Conservation (phyloP, 495 filamentous ascomycete species). For the Aspergillus avenaceus region DNA sequence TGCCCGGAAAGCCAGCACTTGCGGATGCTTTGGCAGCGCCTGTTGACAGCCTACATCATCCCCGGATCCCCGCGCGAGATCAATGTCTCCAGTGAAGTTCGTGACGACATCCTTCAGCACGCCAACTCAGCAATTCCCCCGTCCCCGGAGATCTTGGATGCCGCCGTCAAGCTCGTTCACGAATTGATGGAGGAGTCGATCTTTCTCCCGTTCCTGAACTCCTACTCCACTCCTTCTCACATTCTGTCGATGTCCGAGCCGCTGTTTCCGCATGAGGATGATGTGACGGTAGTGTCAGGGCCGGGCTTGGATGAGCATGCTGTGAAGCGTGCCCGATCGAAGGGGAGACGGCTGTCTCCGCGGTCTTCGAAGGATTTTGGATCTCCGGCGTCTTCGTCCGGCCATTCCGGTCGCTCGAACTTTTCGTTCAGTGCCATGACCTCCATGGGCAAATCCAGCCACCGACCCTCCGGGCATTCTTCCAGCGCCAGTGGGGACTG, state of each 20-base stretch:
- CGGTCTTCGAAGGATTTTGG: conserved; percentile 39
- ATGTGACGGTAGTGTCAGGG: conserved; percentile 29
- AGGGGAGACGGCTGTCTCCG: conserved; percentile 40
- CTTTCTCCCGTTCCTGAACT: conserved; percentile 43
- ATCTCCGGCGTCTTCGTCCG: conserved; percentile 20
- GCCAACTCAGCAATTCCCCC: conserved; percentile 63
- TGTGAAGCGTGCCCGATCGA: conserved; percentile 29
- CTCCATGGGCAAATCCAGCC: conserved; percentile 27
- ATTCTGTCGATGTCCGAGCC: conserved; percentile 28
- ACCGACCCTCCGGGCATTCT: conserved; percentile 31
- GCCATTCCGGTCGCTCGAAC: conserved; percentile 25
- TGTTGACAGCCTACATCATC: conserved; percentile 50
- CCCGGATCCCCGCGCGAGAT: conserved; percentile 81
- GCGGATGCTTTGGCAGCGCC: conserved; percentile 64
- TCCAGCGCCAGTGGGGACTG: conserved; percentile 38
- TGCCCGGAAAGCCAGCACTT: conserved; percentile 64
- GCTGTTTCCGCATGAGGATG: conserved; percentile 28
- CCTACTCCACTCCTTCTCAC: conserved; percentile 28
- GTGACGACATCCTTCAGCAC: conserved; percentile 70
- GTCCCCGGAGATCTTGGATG: conserved; percentile 69
- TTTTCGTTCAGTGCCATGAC: conserved; percentile 32
- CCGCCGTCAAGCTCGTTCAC: conserved; percentile 87
- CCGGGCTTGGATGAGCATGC: conserved; percentile 29
- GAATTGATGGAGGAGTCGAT: conserved; percentile 98
- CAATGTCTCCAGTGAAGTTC: conserved; percentile 83